phyloP scores from a whole-genome alignment of 805 yeast genomes.

The Metschnikowia anglica region DNA sequence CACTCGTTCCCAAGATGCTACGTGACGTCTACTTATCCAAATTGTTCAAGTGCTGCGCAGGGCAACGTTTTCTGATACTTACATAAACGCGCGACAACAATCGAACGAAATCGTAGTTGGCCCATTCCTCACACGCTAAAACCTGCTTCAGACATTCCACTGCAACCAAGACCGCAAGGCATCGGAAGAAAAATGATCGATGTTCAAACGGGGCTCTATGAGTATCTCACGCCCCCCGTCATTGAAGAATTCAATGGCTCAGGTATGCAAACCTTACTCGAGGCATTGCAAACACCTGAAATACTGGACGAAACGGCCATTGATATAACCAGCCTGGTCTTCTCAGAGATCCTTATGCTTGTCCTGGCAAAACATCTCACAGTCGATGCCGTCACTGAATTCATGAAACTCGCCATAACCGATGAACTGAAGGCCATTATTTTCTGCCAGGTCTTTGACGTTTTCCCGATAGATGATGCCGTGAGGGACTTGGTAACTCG shows the following conservation, averaged over 20 bases:
- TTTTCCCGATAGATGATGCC: slow-evolving; percentile 32
- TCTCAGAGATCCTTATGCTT: slow-evolving; percentile 34
- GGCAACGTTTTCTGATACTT: too few species aligned
- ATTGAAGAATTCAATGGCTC: slow-evolving; percentile 30
- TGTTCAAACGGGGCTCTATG: slow-evolving; percentile 2
- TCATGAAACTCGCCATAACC: slow-evolving; percentile 30
- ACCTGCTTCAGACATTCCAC: neutral
- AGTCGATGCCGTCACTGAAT: slow-evolving; percentile 21
- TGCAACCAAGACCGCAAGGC: neutral
- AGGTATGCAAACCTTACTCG: slow-evolving; percentile 35
- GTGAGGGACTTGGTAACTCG: slow-evolving; percentile 21
- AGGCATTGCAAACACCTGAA: slow-evolving; percentile 30
- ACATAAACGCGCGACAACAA: too few species aligned
- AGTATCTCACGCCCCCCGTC: slow-evolving; percentile 33
- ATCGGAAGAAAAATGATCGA: slow-evolving; percentile 2
- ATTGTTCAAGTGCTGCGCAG: too few species aligned
- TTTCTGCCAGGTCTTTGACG: slow-evolving; percentile 40
- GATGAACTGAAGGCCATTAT: slow-evolving; percentile 32
- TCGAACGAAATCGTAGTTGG: too few species aligned
- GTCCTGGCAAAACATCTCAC: slow-evolving; percentile 24
- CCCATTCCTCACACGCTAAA: too few species aligned
- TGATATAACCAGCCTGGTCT: slow-evolving; percentile 26
- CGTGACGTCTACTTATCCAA: too few species aligned
- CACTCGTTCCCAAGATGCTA: too few species aligned
- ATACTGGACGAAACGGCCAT: slow-evolving; percentile 19